Conservation (phyloP, 2,329 filamentous ascomycete genomes). For the Claviceps monticola region DNA sequence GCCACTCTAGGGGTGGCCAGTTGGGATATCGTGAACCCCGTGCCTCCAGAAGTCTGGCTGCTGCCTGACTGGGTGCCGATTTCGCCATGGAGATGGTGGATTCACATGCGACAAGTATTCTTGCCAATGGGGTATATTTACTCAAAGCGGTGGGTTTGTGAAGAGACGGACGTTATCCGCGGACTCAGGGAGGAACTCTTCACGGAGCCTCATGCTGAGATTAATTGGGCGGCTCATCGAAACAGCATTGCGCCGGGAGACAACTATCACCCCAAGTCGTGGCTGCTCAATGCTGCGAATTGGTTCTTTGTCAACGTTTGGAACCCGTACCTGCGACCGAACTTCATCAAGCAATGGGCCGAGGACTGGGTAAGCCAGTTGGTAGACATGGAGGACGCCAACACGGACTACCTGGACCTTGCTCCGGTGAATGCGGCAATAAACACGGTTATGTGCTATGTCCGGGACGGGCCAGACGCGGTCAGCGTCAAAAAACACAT, state of each 20-base stretch:
- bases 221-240: constrained; percentile 64
- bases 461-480: constrained; percentile 66
- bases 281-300: constrained; percentile 66
- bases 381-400: constrained; percentile 82
- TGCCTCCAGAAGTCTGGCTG: constrained; percentile 87
- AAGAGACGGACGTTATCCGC: constrained; percentile 59
- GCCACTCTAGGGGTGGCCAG: constrained; percentile 66
- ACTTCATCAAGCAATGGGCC: constrained; percentile 51
- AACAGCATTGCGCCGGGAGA: constrained; percentile 70
- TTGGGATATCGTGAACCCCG: constrained; percentile 91
- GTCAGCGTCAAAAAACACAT: constrained; percentile 61
- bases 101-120: constrained; percentile 96
- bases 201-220: constrained; percentile 59
- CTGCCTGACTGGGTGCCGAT: constrained; percentile 83
- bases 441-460: constrained; percentile 78
- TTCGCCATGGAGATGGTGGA: constrained; percentile 92
- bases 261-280: constrained; percentile 88
- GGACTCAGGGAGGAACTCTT: constrained; percentile 72
- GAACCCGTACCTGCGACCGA: constrained; percentile 60
- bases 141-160: constrained; percentile 68
- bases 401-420: constrained; percentile 75
- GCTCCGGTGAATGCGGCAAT: constrained; percentile 84
- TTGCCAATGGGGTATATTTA: constrained; percentile 83
- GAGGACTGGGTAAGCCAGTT: constrained; percentile 74
- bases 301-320: constrained; percentile 68